Conservation (phyloP, 1,284 basidiomycete species). For the Limonomyces culmigenus region DNA sequence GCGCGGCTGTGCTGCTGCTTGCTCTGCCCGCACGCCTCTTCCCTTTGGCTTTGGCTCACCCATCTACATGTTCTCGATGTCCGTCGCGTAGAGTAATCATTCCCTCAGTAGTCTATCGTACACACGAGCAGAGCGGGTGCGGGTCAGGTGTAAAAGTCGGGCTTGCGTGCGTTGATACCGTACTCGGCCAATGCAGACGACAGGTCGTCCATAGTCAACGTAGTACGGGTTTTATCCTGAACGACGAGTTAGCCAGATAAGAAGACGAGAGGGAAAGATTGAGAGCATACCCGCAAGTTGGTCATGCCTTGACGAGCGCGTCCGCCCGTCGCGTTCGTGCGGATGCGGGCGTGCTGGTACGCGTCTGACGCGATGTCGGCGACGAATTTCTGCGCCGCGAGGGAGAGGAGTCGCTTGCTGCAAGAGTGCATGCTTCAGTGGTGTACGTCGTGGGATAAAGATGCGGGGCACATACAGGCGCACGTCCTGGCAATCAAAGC, state of each 20-base stretch:
- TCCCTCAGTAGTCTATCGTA: neutral
- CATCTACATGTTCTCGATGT: too few relatives aligned
- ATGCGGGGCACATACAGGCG: conserved; percentile 46
- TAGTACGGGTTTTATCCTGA: conserved; percentile 88
- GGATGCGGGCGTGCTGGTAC: conserved; percentile 93
- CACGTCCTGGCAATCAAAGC: conserved; percentile 92
- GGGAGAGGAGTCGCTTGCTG: conserved; percentile 85
- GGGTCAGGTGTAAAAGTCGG: conserved; percentile 59
- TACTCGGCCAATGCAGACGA: conserved; percentile 87
- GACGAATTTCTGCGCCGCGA: conserved; percentile 97
- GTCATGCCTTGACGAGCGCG: conserved; percentile 42
- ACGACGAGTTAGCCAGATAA: neutral
- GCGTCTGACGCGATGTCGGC: conserved; percentile 95
- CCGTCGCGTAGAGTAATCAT: too few relatives aligned
- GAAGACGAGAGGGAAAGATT: neutral
- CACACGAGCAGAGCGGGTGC: neutral
- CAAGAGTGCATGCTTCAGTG: neutral
- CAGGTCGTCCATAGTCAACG: conserved; percentile 95
- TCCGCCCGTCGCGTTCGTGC: conserved; percentile 63
- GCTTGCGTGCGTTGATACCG: conserved; percentile 87
- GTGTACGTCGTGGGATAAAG: conserved; percentile 2
- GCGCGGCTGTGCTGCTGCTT: too few relatives aligned
- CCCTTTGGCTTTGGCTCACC: too few relatives aligned
- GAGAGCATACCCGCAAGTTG: conserved; percentile 36
- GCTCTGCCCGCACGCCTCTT: too few relatives aligned